phyloP scores from a whole-genome alignment of 1,284 basidiomycete genomes.

The Moesziomyces sp. region DNA sequence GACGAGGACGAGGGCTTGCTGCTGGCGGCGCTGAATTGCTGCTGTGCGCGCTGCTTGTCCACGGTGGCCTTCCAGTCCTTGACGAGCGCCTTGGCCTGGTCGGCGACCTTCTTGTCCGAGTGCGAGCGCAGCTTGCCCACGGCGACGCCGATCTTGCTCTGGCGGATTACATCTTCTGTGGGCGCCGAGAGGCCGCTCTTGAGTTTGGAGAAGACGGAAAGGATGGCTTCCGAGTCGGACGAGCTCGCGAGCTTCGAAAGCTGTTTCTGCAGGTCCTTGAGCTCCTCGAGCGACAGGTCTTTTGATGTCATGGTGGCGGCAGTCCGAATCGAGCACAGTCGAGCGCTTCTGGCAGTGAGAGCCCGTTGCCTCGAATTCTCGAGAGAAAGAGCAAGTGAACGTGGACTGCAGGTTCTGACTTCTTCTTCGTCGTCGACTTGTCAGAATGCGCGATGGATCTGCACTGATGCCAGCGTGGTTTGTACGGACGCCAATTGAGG shows the following conservation, averaged over 20 bases:
- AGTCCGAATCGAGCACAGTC: no score
- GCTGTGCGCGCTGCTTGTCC: constrained; percentile 70
- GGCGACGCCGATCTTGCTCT: constrained; percentile 80
- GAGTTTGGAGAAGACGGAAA: constrained; percentile 77
- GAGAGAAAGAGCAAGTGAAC: no score
- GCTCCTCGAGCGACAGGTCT: constrained; percentile 46
- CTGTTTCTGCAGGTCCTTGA: constrained; percentile 55
- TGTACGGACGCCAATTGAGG: no score
- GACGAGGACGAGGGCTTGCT: constrained; percentile 32
- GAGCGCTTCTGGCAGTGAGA: no score
- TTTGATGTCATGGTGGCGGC: constrained; percentile 16
- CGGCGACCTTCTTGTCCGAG: constrained; percentile 77
- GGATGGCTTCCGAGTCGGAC: constrained; percentile 74
- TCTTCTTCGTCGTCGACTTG: no score
- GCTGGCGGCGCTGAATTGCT: constrained; percentile 23
- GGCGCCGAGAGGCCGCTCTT: constrained; percentile 80
- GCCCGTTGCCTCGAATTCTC: no score
- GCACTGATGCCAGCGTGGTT: no score
- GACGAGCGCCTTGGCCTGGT: constrained; percentile 90
- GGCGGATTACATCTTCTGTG: constrained; percentile 83
- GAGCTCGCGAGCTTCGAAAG: constrained; percentile 48
- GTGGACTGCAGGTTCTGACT: no score
- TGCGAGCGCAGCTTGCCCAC: constrained; percentile 89
- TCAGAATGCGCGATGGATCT: no score
- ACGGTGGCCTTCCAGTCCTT: constrained; percentile 68